Evolutionary conservation across 371 early-diverging fungal genomes (phyloP), one percentile per base, ranked within the genome.

Genomic region (Mortierella sp.): DNA sequence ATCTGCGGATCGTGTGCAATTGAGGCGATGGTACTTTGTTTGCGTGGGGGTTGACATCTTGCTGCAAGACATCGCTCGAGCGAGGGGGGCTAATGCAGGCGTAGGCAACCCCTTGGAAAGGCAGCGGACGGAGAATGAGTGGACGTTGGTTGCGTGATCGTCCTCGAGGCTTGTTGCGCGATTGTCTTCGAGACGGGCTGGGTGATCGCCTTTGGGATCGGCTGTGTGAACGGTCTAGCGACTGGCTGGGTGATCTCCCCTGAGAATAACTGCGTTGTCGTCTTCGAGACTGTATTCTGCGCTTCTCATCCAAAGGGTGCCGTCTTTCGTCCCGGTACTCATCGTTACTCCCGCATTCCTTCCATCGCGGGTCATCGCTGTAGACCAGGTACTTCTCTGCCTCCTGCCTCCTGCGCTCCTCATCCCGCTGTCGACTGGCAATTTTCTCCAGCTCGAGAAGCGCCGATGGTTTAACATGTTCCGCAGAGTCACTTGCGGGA

Each of bases 401-500:
- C 34, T 67, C 67, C 10, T 67, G 10, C 24, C 2, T 67, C 40
- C 67, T 67, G 43, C 67, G 67, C 3, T 67, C 67, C 40, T 21
- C 21, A 21, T 67, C 67, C 40, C 67, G 37, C 67, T 40, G 37
- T 40, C 24, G 67, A 40, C 67, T 67, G 67, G 67, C 67, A 10
- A 67, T 9, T 24, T 11, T 67, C 40, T 67, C 67, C 43, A 10
- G 67, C 10, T 67, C 67, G 24, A 67, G 24, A 24, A 67, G 24
- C 21, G 11, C 67, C 24, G 9, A 5, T 3, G 34, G 67, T 24
- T 67, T 40, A 40, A 21, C 11, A 11, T 67, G 19, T 4, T 21
- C 40, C 16, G 40, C 67, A 67, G 40, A 11, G 2, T 19, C 24
- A 9, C 37, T 2, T 19, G 16, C 64, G 10, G 37, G 24, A 24